Evolutionary conservation across 768 basidiomycete genomes (phyloP).

Genomic region (Russula lepida): DNA sequence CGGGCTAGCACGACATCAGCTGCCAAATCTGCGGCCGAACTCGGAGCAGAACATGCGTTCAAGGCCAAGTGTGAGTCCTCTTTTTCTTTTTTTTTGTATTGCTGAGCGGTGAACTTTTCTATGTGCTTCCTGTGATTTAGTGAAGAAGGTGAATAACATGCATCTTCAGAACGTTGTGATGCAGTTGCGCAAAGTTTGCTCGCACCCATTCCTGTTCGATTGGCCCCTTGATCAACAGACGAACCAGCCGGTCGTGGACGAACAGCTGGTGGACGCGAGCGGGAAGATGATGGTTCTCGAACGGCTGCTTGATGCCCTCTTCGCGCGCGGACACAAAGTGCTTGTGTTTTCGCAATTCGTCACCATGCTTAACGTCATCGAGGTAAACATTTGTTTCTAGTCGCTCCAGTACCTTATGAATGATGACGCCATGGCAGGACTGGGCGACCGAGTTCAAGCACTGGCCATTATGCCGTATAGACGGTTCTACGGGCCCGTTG

Average conservation of each 20-base stretch:
- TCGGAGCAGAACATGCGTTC: slow-evolving; percentile 49
- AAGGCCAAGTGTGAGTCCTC: slow-evolving; percentile 30
- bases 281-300: slow-evolving; percentile 98
- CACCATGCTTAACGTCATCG: slow-evolving; percentile 91
- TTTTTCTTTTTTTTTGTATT: not conserved
- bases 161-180: slow-evolving; percentile 86
- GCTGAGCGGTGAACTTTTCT: not conserved
- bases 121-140: slow-evolving; percentile 31
- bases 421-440: slow-evolving; percentile 39
- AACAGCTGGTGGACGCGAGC: slow-evolving; percentile 74
- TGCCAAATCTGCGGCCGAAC: slow-evolving; percentile 40
- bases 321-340: slow-evolving; percentile 74
- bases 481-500: slow-evolving; percentile 74
- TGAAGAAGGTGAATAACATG: slow-evolving; percentile 85
- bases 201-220: slow-evolving; percentile 85
- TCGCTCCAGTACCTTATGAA: slow-evolving; percentile 1
- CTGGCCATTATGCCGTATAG: slow-evolving; percentile 84
- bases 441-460: slow-evolving; percentile 84
- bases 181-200: slow-evolving; percentile 96
- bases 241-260: slow-evolving; percentile 55
- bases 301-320: slow-evolving; percentile 74
- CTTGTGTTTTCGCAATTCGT: slow-evolving; percentile 91
- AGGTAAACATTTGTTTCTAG: too few relatives aligned
- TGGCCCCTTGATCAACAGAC: slow-evolving; percentile 66
- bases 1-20: not conserved